A percentile compares a stretch with the other conserved stretches of the same genome.
phyloP scores from a whole-genome alignment of 805 yeast species.

The Sungouiella blattae region DNA sequence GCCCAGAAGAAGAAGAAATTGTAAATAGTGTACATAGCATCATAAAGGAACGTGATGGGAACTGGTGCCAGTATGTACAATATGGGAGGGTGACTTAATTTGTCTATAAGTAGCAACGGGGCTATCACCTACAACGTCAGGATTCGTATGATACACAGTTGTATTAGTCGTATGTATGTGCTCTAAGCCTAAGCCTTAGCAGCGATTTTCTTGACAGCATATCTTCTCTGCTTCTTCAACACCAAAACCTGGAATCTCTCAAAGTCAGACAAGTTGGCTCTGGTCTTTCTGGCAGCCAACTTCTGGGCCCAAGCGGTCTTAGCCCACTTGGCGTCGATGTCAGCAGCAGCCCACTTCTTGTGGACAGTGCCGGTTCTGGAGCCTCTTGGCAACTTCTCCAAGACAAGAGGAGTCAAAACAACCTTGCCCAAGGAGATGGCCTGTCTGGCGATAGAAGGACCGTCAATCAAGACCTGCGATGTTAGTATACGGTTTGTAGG shows the following conservation, averaged over 20 bases:
- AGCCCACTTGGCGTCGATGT: conserved; percentile 86
- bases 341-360: conserved; percentile 93
- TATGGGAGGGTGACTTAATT: no score
- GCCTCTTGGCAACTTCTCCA: conserved; percentile 89
- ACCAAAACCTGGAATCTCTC: conserved; percentile 99
- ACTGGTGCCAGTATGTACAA: no score
- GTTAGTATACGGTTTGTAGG: conserved; percentile 25
- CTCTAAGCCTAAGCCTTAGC: conserved; percentile 75
- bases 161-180: conserved; percentile 19
- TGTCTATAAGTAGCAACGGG: no score
- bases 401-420: conserved; percentile 88
- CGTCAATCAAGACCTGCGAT: conserved; percentile 83
- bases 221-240: conserved; percentile 96
- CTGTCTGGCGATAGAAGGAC: conserved; percentile 96
- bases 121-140: no score
- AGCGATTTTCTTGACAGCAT: conserved; percentile 90
- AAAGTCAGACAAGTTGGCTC: conserved; percentile 91
- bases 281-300: conserved; percentile 91
- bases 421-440: conserved; percentile 82
- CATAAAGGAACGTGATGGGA: no score
- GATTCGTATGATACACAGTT: conserved; percentile 19
- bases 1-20: conserved; percentile 34
- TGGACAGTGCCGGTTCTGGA: conserved; percentile 79
- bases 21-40: conserved; percentile 4
- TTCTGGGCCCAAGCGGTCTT: conserved; percentile 96